Evolutionary conservation across 2,329 filamentous ascomycete species (phyloP).

Genomic region (Pseudogymnoascus sp.): DNA sequence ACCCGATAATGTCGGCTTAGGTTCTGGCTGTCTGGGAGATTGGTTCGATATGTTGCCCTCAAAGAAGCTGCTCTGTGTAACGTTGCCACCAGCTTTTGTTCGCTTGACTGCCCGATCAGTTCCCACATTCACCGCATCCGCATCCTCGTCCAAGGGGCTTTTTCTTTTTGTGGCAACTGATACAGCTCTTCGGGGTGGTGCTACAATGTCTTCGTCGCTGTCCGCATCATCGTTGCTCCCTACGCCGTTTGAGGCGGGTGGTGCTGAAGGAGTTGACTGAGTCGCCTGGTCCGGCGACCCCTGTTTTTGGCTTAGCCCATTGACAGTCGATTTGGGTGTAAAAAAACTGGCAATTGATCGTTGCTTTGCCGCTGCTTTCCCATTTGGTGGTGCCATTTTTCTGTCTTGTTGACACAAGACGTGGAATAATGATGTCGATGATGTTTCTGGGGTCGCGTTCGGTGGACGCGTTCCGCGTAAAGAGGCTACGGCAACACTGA

Average conservation of each 20-base stretch:
- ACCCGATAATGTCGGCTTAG: conserved; percentile 24
- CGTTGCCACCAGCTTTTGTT: conserved; percentile 34
- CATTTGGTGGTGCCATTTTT: conserved; percentile 20
- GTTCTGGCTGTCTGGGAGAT: conserved; percentile 17
- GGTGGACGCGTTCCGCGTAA: conserved; percentile 15
- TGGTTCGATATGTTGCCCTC: conserved; percentile 32
- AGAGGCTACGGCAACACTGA: background rate
- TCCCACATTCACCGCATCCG: conserved; percentile 34
- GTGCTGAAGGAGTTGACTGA: conserved; percentile 26
- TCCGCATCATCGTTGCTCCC: conserved; percentile 23
- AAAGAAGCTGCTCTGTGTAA: conserved; percentile 32
- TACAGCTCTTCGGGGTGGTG: conserved; percentile 12
- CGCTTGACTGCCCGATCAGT: conserved; percentile 36
- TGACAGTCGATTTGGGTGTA: conserved; percentile 47
- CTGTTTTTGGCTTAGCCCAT: conserved; percentile 29
- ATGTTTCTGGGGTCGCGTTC: conserved; percentile 4
- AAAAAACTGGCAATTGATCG: conserved; percentile 84
- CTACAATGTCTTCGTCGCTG: conserved; percentile 20
- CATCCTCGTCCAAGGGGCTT: conserved; percentile 42
- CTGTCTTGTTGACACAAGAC: background rate
- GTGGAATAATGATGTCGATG: background rate
- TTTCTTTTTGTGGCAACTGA: conserved; percentile 34
- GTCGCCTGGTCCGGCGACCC: conserved; percentile 25
- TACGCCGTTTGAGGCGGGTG: conserved; percentile 7
- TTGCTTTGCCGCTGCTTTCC: conserved; percentile 45